Conservation (phyloP, 1,139 yeast genomes). For the Nakaseomyces kungkrabaensis region DNA sequence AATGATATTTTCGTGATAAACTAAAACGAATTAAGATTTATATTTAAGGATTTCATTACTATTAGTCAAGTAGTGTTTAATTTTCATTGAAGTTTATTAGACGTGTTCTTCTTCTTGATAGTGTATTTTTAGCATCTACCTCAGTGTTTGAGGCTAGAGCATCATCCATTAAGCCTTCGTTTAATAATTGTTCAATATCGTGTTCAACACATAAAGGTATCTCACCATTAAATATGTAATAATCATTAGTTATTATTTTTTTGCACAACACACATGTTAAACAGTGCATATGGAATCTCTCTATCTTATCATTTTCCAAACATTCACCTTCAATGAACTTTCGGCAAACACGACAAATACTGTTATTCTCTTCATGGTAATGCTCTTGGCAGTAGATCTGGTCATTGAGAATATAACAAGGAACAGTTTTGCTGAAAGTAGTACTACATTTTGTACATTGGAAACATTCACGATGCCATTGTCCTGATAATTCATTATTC, state of each 20-base stretch:
- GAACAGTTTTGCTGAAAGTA: conserved; percentile 48
- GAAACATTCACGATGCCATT: conserved; percentile 90
- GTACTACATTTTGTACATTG: conserved; percentile 55
- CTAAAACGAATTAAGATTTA: not conserved
- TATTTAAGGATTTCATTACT: not conserved
- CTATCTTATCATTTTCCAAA: conserved; percentile 60
- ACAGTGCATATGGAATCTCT: conserved; percentile 59
- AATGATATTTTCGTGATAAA: no score
- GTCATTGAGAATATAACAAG: conserved; percentile 73
- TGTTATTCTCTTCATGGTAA: conserved; percentile 67
- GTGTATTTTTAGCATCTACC: conserved; percentile 10
- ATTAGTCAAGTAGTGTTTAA: not conserved
- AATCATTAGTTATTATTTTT: conserved; percentile 41
- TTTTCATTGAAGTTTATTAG: conserved; percentile 11
- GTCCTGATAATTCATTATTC: conserved; percentile 77
- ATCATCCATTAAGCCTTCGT: conserved; percentile 9
- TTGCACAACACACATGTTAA: conserved; percentile 49
- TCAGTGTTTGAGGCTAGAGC: not conserved
- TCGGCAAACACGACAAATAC: conserved; percentile 63
- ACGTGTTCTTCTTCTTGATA: conserved; percentile 21
- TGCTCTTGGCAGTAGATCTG: conserved; percentile 74
- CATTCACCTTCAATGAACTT: conserved; percentile 86
- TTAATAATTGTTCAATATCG: conserved; percentile 18
- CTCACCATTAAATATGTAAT: conserved; percentile 30
- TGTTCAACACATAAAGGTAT: conserved; percentile 25